Percentiles rank a stretch among this genome's conserved stretches.
These are phyloP conservation scores for Penicillium olsonii DNA, from an alignment of 2,329 filamentous ascomycete genomes.

Conservation along the genomic window DNA sequence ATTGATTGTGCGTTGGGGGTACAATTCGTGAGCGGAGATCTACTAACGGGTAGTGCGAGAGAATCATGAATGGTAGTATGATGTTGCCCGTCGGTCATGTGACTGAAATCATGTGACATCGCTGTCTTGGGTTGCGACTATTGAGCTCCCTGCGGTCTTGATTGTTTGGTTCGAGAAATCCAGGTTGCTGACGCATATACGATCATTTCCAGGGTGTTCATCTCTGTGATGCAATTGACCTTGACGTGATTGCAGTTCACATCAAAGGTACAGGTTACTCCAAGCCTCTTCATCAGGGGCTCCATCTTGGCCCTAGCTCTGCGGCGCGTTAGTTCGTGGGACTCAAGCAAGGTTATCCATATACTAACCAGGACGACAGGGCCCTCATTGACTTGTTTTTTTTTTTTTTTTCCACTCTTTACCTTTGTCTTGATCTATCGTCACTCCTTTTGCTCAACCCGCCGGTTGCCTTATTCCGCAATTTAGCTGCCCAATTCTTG, in stretches of 20 bases:
- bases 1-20: conserved; percentile 17
- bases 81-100: conserved; percentile 35
- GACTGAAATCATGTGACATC: conserved; percentile 31
- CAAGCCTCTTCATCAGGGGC: conserved; percentile 19
- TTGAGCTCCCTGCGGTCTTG: conserved; percentile 10
- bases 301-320: conserved; percentile 12
- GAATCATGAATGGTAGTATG: conserved; percentile 36
- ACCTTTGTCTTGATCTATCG: conserved; percentile 2
- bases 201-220: conserved; percentile 6
- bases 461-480: neutral
- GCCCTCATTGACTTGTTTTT: conserved; percentile 2
- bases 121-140: conserved; percentile 6
- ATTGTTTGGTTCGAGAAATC: conserved; percentile 4
- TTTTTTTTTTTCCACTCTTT: conserved; percentile 14
- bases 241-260: conserved; percentile 7
- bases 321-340: conserved; percentile 13
- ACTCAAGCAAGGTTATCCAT: neutral
- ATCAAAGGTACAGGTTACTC: conserved; percentile 12
- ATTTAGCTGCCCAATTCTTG: conserved; percentile 1
- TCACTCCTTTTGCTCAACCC: conserved; percentile 14
- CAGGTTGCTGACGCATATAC: conserved; percentile 5
- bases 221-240: conserved; percentile 18
- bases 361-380: conserved; percentile 13
- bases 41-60: conserved; percentile 28
- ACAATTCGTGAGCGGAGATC: conserved; percentile 19